These are phyloP conservation scores for Ascochyta koolunga DNA, from an alignment of 2,329 filamentous ascomycete genomes.

Conservation along the genomic window DNA sequence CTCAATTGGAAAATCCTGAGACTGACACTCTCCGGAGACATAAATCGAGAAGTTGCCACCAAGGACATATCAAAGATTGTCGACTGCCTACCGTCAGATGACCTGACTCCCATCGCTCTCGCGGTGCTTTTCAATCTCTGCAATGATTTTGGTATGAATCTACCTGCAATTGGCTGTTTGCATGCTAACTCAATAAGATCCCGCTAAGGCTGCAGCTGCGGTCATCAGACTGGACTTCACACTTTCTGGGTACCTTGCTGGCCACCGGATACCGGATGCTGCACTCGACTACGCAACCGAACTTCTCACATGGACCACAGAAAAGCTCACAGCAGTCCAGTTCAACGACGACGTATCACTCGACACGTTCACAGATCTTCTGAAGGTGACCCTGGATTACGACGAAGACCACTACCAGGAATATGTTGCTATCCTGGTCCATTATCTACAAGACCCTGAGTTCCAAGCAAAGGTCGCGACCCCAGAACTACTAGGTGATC, in stretches of 20 bases:
- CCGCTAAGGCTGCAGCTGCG: conserved; percentile 43
- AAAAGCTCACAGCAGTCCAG: conserved; percentile 43
- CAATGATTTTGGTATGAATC: conserved; percentile 46
- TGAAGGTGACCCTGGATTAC: conserved; percentile 35
- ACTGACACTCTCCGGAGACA: conserved; percentile 36
- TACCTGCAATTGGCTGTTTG: not conserved
- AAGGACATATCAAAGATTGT: conserved; percentile 35
- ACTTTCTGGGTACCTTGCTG: conserved; percentile 33
- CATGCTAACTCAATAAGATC: conserved; percentile 36
- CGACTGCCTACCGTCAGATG: conserved; percentile 30
- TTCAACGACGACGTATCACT: conserved; percentile 40
- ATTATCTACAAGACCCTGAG: conserved; percentile 45
- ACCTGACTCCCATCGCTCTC: conserved; percentile 38
- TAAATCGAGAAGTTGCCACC: conserved; percentile 38
- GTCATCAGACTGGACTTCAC: conserved; percentile 41
- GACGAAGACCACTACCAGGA: conserved; percentile 46
- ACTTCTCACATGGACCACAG: conserved; percentile 43
- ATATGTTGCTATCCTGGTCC: conserved; percentile 39
- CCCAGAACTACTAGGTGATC: conserved; percentile 35
- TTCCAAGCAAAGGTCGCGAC: conserved; percentile 43
- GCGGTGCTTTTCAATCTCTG: conserved; percentile 54
- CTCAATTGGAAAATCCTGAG: not conserved
- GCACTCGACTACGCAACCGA: conserved; percentile 44
- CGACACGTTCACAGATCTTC: conserved; percentile 34
- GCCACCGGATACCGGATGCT: conserved; percentile 37